Percentiles rank a stretch among this genome's conserved stretches.
Evolutionary conservation across 2,329 filamentous ascomycete species (phyloP).

Genomic region (Sporothrix humicola): DNA sequence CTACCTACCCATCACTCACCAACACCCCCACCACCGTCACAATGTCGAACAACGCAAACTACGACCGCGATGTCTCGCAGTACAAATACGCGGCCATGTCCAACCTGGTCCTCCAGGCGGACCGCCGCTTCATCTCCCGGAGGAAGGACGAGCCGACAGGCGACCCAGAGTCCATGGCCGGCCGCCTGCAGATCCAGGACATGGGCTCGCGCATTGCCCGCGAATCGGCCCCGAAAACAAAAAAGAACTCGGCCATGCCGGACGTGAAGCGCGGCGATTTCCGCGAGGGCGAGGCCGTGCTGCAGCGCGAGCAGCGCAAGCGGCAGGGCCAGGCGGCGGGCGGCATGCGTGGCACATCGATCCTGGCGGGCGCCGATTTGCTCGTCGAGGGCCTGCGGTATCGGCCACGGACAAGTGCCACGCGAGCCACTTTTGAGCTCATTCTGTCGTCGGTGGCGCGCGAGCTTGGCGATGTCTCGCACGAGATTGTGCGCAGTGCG

Average conservation of each 20-base stretch:
- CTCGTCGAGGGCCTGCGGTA: slow-evolving; percentile 91
- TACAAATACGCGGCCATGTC: slow-evolving; percentile 99
- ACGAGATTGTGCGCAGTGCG: slow-evolving; percentile 89
- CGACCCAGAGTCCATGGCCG: slow-evolving; percentile 95
- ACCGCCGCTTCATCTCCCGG: slow-evolving; percentile 91
- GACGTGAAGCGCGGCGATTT: slow-evolving; percentile 76
- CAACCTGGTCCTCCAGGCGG: slow-evolving; percentile 99
- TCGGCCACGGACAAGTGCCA: slow-evolving; percentile 87
- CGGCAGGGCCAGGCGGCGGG: slow-evolving; percentile 73
- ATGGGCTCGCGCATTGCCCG: slow-evolving; percentile 88
- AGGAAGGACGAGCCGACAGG: slow-evolving; percentile 94
- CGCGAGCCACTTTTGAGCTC: slow-evolving; percentile 90
- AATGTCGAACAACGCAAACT: slow-evolving; percentile 67
- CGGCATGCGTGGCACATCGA: slow-evolving; percentile 69
- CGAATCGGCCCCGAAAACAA: slow-evolving; percentile 79
- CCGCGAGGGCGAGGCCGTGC: slow-evolving; percentile 80
- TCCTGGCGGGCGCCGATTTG: slow-evolving; percentile 80
- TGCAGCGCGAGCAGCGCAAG: slow-evolving; percentile 84
- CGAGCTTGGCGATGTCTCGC: slow-evolving; percentile 88
- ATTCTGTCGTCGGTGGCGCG: slow-evolving; percentile 89
- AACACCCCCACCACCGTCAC: slow-evolving; percentile 45
- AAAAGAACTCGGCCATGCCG: slow-evolving; percentile 71
- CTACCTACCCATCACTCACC: background rate
- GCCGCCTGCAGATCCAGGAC: slow-evolving; percentile 88
- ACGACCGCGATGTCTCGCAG: slow-evolving; percentile 84